Conservation (phyloP, 768 basidiomycete genomes). For the Suillus paluster region DNA sequence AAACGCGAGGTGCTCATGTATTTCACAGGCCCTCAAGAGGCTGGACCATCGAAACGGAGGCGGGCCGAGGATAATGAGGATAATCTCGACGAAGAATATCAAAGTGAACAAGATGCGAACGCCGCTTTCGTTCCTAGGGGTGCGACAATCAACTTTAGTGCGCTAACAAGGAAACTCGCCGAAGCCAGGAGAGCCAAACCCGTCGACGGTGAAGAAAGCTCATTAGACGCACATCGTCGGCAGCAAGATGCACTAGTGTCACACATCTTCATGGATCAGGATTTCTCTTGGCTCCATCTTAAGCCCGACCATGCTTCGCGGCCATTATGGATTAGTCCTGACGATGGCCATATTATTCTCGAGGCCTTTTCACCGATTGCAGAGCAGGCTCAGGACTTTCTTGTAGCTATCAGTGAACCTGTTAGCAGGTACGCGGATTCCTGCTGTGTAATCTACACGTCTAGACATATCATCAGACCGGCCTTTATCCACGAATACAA, state of each 20-base stretch:
- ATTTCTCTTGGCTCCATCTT: slow-evolving; percentile 85
- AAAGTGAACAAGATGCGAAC: slow-evolving; percentile 35
- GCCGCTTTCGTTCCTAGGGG: slow-evolving; percentile 61
- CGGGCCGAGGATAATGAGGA: slow-evolving; percentile 57
- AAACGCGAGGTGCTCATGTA: slow-evolving; percentile 6
- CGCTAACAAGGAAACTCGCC: slow-evolving; percentile 78
- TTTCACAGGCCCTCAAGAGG: slow-evolving; percentile 22
- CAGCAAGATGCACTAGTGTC: slow-evolving; percentile 80
- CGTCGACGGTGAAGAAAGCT: slow-evolving; percentile 47
- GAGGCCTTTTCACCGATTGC: slow-evolving; percentile 98
- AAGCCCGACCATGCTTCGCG: slow-evolving; percentile 91
- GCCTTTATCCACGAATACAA: slow-evolving; percentile 99
- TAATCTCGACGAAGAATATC: slow-evolving; percentile 61
- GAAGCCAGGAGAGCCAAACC: slow-evolving; percentile 55
- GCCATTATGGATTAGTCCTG: slow-evolving; percentile 95
- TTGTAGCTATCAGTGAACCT: slow-evolving; percentile 97
- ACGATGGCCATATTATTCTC: slow-evolving; percentile 91
- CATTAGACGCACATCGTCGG: slow-evolving; percentile 66
- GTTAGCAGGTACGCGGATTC: slow-evolving; percentile 84
- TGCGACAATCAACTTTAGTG: slow-evolving; percentile 88
- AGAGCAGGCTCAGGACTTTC: slow-evolving; percentile 97
- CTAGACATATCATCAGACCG: slow-evolving; percentile 59
- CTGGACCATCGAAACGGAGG: slow-evolving; percentile 44
- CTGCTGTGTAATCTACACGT: slow-evolving; percentile 32
- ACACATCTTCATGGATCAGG: slow-evolving; percentile 82